Evolutionary conservation across 306 rosid genomes (phyloP).

Genomic region (Cucumis cinereus): DNA sequence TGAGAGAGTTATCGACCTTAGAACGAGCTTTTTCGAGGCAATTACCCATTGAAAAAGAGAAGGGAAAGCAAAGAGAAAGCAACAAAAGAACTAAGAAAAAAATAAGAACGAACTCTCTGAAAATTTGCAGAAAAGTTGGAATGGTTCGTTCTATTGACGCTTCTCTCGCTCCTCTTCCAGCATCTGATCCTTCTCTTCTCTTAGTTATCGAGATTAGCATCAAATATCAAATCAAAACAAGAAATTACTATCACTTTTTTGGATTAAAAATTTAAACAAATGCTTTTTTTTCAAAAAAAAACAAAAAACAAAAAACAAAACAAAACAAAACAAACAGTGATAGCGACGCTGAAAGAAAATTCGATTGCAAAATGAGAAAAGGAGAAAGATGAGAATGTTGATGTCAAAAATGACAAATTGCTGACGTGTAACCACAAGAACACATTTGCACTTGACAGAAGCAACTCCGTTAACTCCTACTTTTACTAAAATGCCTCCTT

Average conservation of each 20-base stretch:
- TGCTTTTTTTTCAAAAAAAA: background rate
- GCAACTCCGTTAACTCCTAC: background rate
- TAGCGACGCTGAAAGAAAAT: background rate
- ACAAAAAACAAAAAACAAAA: background rate
- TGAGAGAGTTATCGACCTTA: conserved; percentile 12
- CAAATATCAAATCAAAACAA: background rate
- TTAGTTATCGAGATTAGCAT: background rate
- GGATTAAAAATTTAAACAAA: too few relatives aligned
- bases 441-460: background rate
- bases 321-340: background rate
- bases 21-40: conserved; percentile 3
- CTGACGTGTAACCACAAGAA: background rate
- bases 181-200: background rate
- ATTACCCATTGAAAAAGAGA: conserved; percentile 11
- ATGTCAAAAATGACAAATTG: background rate
- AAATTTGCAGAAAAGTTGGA: background rate
- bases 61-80: background rate
- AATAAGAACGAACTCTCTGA: background rate
- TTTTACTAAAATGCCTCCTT: background rate
- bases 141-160: background rate
- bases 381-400: background rate
- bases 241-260: background rate
- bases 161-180: background rate
- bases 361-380: background rate
- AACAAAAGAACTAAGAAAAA: background rate